Evolutionary conservation across 148 eudicot species (phyloP).

Genomic region (Chenopodium berlandieri): DNA sequence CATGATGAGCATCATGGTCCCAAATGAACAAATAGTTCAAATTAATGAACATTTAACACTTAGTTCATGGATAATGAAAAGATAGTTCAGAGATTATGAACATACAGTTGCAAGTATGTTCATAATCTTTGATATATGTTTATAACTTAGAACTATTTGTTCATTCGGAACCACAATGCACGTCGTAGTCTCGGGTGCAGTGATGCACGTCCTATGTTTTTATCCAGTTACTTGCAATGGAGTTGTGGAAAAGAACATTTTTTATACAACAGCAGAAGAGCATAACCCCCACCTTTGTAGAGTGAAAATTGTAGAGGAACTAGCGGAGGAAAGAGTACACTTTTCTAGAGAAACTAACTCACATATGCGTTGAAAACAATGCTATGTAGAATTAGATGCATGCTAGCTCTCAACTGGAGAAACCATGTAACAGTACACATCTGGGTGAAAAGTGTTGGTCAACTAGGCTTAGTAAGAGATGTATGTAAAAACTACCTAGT

Average conservation of each 20-base stretch:
- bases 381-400: not conserved
- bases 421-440: not conserved
- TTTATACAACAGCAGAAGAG: not conserved
- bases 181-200: too few relatives aligned
- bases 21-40: too few relatives aligned
- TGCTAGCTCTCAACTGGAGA: not conserved
- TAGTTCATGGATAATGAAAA: too few relatives aligned
- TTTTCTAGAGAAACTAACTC: not conserved
- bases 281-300: not conserved
- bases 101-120: too few relatives aligned
- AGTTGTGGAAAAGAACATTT: not conserved
- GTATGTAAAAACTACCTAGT: not conserved
- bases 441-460: not conserved
- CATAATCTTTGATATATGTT: too few relatives aligned
- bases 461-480: not conserved
- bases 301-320: not conserved
- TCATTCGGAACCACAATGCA: too few relatives aligned
- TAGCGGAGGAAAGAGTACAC: not conserved
- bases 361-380: not conserved
- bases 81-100: too few relatives aligned
- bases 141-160: too few relatives aligned
- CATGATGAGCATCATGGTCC: too few relatives aligned
- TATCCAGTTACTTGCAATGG: not conserved
- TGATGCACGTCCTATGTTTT: not conserved
- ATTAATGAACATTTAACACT: too few relatives aligned